Evolutionary conservation across 164 flowering plant species (phyloP), one percentile per base, ranked within the genome.

Genomic region (Kingdonia uniflora): DNA sequence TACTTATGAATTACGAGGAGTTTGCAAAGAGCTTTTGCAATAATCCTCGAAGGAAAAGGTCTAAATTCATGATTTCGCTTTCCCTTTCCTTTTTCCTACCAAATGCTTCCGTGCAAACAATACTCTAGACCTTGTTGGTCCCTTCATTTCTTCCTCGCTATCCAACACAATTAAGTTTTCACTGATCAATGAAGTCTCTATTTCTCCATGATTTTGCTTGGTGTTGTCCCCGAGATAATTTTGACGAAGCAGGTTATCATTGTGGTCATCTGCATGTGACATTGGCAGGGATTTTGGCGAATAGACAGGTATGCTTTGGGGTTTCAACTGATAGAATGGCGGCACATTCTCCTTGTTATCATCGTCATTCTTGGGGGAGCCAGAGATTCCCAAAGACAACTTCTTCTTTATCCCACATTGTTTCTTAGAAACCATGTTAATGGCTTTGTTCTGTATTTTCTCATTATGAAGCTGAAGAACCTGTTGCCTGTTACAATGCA

Each of bases 121-220:
- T 57, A 71, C 45, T 26, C 69, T 76, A 15, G 70, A 63, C 67
- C 74, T 81, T 24, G 26, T 50, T 11, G 47, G 48, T 38, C 23
- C 55, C 14, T 50, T 51, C 19, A 6, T 56, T 52, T 81, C 87
- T 25, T 82, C 85, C 20, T 87, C 94, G 49, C 91, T 87, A 60
- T 82, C 96, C 64, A 84, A 65, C 51, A 87, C 88, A 62, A 84
- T 70, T 29, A 75, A 63, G 0, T 57, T 49, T 13, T 74, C 77
- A 41, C 56, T 19, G 29, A 66, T 38, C 8, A 65, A 58, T 42
- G 64, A 24, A 35, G 20, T 33, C 24, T 19, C 22, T 53, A 59
- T 51, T 37, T 16, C 33, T 6, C 23, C 49, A 57, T 17, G 20
- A n/a, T n/a, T n/a, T 29, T 52, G 45, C 42, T 51, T 61, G 14